phyloP scores from a whole-genome alignment of 164 flowering plant species.

The Annona squamosa region DNA sequence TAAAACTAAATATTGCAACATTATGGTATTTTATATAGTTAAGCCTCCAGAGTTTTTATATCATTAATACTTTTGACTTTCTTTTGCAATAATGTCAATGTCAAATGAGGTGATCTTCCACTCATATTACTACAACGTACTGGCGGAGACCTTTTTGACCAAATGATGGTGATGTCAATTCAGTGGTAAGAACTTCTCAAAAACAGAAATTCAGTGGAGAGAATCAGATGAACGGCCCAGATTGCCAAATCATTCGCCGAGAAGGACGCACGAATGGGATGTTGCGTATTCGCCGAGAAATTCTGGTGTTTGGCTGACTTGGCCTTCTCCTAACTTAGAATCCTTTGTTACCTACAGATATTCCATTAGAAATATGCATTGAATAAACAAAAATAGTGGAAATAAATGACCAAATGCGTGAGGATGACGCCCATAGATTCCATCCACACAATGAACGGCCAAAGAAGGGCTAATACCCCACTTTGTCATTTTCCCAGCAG shows the following conservation, averaged over 20 bases:
- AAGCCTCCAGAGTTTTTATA: too few relatives aligned
- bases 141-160: too few relatives aligned
- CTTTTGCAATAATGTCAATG: too few relatives aligned
- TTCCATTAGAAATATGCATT: neutral
- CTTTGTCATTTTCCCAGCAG: constrained; percentile 10
- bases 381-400: too few relatives aligned
- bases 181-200: too few relatives aligned
- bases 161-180: too few relatives aligned
- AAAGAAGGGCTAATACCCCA: neutral
- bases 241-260: neutral
- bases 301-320: neutral
- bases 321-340: neutral
- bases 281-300: neutral
- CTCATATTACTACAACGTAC: too few relatives aligned
- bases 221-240: neutral
- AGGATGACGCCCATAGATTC: constrained; percentile 1
- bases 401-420: neutral
- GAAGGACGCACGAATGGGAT: neutral
- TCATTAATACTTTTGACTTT: too few relatives aligned
- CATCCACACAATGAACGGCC: constrained; percentile 4
- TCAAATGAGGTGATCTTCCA: too few relatives aligned
- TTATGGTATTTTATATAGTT: too few relatives aligned
- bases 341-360: neutral
- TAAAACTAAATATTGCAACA: too few relatives aligned
- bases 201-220: too few relatives aligned